Percentiles rank a stretch among this genome's conserved stretches.
These are phyloP conservation scores for Fagopyrum esculentum DNA, from an alignment of 148 eudicot genomes.

Conservation along the genomic window DNA sequence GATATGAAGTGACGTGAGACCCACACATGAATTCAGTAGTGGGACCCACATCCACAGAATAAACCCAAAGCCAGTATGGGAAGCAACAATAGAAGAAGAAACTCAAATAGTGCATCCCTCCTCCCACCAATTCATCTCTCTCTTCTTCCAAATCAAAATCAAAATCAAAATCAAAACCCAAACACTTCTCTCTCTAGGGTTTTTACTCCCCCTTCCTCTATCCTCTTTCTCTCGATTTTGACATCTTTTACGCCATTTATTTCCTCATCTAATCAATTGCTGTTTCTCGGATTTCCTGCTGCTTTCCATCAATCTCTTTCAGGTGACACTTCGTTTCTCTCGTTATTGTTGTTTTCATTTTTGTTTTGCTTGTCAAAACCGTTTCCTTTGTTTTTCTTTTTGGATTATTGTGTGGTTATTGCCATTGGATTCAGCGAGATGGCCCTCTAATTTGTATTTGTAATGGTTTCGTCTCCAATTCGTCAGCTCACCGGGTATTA, in stretches of 20 bases:
- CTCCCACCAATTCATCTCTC: neutral
- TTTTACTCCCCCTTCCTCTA: constrained; percentile 7
- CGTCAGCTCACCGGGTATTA: neutral
- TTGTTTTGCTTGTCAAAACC: neutral
- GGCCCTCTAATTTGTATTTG: neutral
- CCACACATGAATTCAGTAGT: neutral
- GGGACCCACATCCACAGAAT: constrained; percentile 10
- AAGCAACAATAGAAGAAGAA: neutral
- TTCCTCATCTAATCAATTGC: neutral
- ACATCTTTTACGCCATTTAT: neutral
- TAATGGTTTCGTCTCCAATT: neutral
- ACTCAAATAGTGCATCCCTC: constrained; percentile 24
- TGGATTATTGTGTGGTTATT: neutral
- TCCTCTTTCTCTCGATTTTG: neutral
- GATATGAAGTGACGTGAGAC: constrained; percentile 11
- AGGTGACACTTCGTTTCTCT: constrained; percentile 7
- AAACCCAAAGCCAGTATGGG: constrained; percentile 9
- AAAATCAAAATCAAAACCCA: neutral
- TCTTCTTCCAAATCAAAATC: constrained; percentile 3
- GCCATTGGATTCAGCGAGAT: neutral
- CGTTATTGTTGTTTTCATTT: neutral
- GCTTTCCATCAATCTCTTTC: constrained; percentile 2
- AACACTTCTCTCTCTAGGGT: constrained; percentile 22
- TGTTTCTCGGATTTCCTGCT: constrained; percentile 4
- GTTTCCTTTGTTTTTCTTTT: neutral